Evolutionary conservation across 345 rosid genomes (phyloP).

Genomic region (Gynandropsis gynandra): DNA sequence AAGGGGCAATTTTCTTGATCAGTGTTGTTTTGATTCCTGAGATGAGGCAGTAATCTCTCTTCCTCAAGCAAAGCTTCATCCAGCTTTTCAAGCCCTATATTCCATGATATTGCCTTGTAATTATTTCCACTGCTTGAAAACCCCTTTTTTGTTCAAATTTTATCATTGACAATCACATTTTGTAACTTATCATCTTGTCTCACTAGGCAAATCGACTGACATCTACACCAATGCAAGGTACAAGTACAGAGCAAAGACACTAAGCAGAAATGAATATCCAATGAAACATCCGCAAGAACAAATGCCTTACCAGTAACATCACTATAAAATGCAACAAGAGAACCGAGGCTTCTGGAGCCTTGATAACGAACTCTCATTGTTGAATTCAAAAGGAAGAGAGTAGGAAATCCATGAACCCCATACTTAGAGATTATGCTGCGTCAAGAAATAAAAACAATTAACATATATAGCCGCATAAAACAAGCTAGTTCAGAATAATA

Average conservation of each 20-base stretch:
- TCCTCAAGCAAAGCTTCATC: slow-evolving; percentile 35
- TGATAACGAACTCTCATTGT: slow-evolving; percentile 56
- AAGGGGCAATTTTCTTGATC: slow-evolving; percentile 85
- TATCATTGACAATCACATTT: neutral
- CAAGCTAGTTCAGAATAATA: slow-evolving; percentile 7
- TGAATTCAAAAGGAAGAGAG: slow-evolving; percentile 74
- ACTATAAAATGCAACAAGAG: slow-evolving; percentile 62
- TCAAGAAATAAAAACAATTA: slow-evolving; percentile 9
- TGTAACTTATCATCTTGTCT: neutral
- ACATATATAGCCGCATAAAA: neutral
- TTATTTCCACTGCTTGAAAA: slow-evolving; percentile 15
- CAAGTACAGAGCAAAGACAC: neutral
- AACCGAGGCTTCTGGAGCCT: slow-evolving; percentile 64
- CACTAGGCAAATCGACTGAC: neutral
- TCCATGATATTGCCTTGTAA: neutral
- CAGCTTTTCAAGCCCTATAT: slow-evolving; percentile 34
- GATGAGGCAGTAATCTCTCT: slow-evolving; percentile 33
- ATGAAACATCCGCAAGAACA: neutral
- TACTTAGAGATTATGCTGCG: slow-evolving; percentile 85
- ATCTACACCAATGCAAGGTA: neutral
- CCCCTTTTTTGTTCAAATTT: neutral
- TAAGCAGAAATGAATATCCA: neutral
- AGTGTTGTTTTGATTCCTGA: slow-evolving; percentile 36
- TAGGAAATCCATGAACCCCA: slow-evolving; percentile 94
- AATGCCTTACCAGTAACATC: slow-evolving; percentile 58